Evolutionary conservation across 768 basidiomycete genomes (phyloP), one percentile per base, ranked within the genome.

Genomic region (Tylopilus plumbeoviolaceoides): DNA sequence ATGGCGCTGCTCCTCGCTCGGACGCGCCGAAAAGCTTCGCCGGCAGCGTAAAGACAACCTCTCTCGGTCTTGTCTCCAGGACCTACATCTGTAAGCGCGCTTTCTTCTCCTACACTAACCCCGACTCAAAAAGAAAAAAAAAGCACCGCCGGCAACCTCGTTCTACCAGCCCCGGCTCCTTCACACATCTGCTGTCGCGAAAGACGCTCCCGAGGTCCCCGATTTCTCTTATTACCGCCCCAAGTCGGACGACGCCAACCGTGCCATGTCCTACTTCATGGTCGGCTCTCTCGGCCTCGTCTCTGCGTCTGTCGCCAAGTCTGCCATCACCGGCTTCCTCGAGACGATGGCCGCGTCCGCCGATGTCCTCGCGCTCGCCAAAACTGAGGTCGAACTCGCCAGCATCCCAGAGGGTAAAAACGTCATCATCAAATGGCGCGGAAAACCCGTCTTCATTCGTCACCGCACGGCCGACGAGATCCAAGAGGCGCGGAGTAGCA

Each of bases 381-480:
- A 98, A 77, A 91, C 98, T 56, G 97, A 99, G 74, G 84, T 99
- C 54, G 92, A 95, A 36, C 83, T 99, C 55, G 73, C 75, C 50
- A 76, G 73, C 55, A 98, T 99, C 65, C 97, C 97, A 35, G 93
- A 98, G 80, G 94, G 94, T 72, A 95, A 94, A 82, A 95, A 95
- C 69, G 89, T 88, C 61, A 85, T 95, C 72, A 90, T 95, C 76
- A 94, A 98, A 78, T 99, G 97, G 97, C 90, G 97, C 66, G 97
- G 97, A 71, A 99, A 99, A 80, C 97, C 97, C 59, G 97, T 99
- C 50, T 98, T 98, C 79, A 93, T 99, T 70, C 84, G 97, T 60
- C 97, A 99, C 78, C 84, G 97, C 65, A 99, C 97, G 14, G 64
- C 78, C 51, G 80, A 78, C 51, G 97, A 99, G 78, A 90, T 99